phyloP scores from a whole-genome alignment of 352 stramenopile genomes.

The Phytophthora sp. region DNA sequence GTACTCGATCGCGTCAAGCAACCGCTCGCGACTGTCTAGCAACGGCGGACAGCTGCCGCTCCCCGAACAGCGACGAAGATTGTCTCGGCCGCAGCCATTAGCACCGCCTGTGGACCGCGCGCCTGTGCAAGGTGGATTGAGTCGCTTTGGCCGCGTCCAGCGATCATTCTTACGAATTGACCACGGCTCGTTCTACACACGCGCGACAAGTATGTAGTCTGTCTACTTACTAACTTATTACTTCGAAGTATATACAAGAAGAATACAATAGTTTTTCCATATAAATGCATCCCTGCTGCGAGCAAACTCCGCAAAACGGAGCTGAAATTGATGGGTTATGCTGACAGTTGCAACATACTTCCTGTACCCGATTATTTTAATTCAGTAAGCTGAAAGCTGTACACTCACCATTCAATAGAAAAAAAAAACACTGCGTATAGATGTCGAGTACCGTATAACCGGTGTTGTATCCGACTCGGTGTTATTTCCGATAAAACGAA shows the following conservation, averaged over 20 bases:
- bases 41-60: slow-evolving; percentile 34
- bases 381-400: too few relatives aligned
- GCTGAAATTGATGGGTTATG: too few relatives aligned
- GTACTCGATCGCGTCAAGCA: slow-evolving; percentile 51
- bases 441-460: too few relatives aligned
- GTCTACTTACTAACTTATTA: slow-evolving; percentile 41
- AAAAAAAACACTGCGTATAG: too few relatives aligned
- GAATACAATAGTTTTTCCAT: slow-evolving; percentile 22
- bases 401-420: too few relatives aligned
- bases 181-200: slow-evolving; percentile 53
- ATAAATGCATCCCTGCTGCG: not conserved
- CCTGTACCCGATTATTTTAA: too few relatives aligned
- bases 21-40: slow-evolving; percentile 44
- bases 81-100: slow-evolving; percentile 35
- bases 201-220: slow-evolving; percentile 44
- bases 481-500: too few relatives aligned
- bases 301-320: not conserved
- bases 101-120: slow-evolving; percentile 14
- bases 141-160: slow-evolving; percentile 40
- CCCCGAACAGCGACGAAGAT: slow-evolving; percentile 34
- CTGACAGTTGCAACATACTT: too few relatives aligned
- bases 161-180: slow-evolving; percentile 46
- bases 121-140: slow-evolving; percentile 30
- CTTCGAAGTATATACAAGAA: slow-evolving; percentile 22
- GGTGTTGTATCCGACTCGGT: too few relatives aligned